Percentiles rank a stretch among this genome's conserved stretches.
Conservation (phyloP, 306 rosid genomes). For the Cucurbita maxima region DNA sequence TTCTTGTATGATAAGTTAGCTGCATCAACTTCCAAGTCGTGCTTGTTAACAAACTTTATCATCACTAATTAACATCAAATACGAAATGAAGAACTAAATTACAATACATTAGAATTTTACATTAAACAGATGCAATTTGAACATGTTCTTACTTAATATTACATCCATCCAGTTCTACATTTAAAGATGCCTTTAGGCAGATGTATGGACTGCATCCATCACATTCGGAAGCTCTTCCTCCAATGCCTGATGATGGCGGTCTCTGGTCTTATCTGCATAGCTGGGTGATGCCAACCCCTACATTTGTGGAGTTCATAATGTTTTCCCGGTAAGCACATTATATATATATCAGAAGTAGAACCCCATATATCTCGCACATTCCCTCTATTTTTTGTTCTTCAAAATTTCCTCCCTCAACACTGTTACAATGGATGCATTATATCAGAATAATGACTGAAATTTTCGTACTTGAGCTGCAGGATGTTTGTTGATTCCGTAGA, state of each 20-base stretch:
- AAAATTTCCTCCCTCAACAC: too few relatives aligned
- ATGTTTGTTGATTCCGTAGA: slow-evolving; percentile 85
- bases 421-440: not conserved
- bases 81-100: too few relatives aligned
- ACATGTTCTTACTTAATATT: not conserved
- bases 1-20: not conserved
- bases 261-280: slow-evolving; percentile 83
- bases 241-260: slow-evolving; percentile 85
- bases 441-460: not conserved
- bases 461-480: slow-evolving; percentile 31
- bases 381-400: not conserved
- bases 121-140: not conserved
- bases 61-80: not conserved
- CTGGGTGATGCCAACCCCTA: slow-evolving; percentile 98
- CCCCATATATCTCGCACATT: not conserved
- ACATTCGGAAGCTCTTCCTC: slow-evolving; percentile 64
- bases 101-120: not conserved
- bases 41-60: not conserved
- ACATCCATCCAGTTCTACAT: slow-evolving; percentile 45
- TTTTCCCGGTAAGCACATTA: slow-evolving; percentile 54
- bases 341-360: not conserved
- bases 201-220: slow-evolving; percentile 61
- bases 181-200: slow-evolving; percentile 58
- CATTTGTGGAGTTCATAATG: slow-evolving; percentile 78
- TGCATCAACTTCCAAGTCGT: not conserved